Evolutionary conservation across 2,329 filamentous ascomycete genomes (phyloP).

Genomic region (Fusarium compactum): DNA sequence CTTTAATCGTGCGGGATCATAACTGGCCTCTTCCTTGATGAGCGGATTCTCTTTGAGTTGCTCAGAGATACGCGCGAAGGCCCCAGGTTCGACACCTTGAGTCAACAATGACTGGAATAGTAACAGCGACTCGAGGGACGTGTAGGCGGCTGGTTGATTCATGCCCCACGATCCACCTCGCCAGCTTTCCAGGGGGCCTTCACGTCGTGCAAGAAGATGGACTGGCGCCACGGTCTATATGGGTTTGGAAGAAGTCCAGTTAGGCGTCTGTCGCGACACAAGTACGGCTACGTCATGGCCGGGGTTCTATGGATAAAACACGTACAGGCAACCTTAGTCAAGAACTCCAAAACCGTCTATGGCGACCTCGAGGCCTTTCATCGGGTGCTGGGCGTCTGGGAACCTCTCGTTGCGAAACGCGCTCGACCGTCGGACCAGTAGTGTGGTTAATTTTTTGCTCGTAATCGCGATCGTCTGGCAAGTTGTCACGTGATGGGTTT

Average conservation of each 20-base stretch:
- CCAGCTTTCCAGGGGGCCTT: conserved; percentile 67
- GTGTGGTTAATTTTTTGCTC: conserved; percentile 45
- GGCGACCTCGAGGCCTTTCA: conserved; percentile 47
- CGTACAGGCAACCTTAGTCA: conserved; percentile 51
- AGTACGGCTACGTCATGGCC: conserved; percentile 48
- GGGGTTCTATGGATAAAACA: conserved; percentile 43
- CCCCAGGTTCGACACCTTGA: conserved; percentile 72
- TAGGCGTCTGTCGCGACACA: conserved; percentile 41
- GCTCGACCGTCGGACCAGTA: conserved; percentile 30
- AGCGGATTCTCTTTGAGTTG: conserved; percentile 79
- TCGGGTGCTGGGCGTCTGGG: conserved; percentile 44
- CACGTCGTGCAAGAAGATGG: conserved; percentile 64
- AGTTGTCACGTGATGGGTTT: conserved; percentile 50
- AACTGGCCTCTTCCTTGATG: conserved; percentile 76
- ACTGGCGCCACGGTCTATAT: conserved; percentile 66
- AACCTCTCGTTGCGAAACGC: conserved; percentile 43
- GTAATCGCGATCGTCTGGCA: conserved; percentile 45
- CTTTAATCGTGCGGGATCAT: conserved; percentile 79
- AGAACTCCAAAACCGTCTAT: conserved; percentile 46
- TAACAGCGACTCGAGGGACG: conserved; percentile 86
- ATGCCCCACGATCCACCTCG: conserved; percentile 68
- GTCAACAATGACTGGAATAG: conserved; percentile 83
- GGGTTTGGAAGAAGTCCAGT: conserved; percentile 29
- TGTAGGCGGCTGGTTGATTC: conserved; percentile 74
- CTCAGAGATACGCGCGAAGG: conserved; percentile 79